These are phyloP conservation scores for Actinomortierella wolfii DNA, from an alignment of 371 early-diverging fungal species.

Conservation along the genomic window DNA sequence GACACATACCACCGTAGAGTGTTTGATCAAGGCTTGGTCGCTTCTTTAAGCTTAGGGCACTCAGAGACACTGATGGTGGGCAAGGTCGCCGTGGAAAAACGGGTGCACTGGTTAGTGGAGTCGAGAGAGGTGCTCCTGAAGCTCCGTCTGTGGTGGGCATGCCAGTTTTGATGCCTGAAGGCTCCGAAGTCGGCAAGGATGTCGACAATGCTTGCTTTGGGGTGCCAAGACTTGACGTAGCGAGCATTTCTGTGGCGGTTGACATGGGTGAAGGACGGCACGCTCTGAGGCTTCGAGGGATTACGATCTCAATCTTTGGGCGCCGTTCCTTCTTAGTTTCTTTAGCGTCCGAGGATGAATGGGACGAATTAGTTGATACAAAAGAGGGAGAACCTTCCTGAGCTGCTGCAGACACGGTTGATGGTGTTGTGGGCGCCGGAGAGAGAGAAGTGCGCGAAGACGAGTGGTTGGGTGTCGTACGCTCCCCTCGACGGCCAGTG, in stretches of 20 bases:
- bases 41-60: constrained; percentile 29
- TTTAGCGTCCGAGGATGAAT: constrained; percentile 6
- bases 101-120: not conserved
- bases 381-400: constrained; percentile 12
- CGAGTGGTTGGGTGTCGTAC: constrained; percentile 1
- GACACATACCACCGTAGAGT: not conserved
- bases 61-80: constrained; percentile 17
- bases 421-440: not conserved
- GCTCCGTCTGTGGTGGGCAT: not conserved
- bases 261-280: too few species aligned
- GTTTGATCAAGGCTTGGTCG: constrained; percentile 12
- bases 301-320: too few species aligned
- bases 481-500: too few species aligned
- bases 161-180: not conserved
- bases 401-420: not conserved
- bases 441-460: constrained; percentile 4
- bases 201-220: too few species aligned
- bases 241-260: too few species aligned
- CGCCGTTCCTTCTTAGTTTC: too few species aligned
- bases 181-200: not conserved
- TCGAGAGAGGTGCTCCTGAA: not conserved
- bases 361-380: constrained; percentile 4
- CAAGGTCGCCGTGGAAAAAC: constrained; percentile 1
- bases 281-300: too few species aligned
- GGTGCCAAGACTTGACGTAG: too few species aligned